Conservation (phyloP, 163 green algal genomes). For the Scenedesmus sp. region DNA sequence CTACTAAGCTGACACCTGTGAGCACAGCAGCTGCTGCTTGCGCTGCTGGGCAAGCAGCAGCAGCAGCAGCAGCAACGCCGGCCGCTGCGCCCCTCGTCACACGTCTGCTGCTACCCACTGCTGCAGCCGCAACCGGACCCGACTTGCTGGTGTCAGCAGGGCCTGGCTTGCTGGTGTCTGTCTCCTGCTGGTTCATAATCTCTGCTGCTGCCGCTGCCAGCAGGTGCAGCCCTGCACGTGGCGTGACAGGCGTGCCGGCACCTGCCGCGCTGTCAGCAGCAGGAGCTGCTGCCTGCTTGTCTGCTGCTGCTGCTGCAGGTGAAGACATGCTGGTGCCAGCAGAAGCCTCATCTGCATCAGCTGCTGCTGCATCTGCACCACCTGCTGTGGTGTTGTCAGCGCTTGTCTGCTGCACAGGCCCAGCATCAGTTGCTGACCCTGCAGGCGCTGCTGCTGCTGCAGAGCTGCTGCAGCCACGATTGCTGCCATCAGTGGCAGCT, state of each 20-base stretch:
- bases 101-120: not conserved
- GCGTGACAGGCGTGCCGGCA: not conserved
- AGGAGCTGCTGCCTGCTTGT: not conserved
- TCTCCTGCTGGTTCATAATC: not conserved
- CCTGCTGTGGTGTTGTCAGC: not conserved
- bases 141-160: not conserved
- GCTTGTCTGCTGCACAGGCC: not conserved
- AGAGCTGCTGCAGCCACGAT: not conserved
- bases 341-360: not conserved
- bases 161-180: not conserved
- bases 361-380: not conserved
- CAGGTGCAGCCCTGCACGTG: constrained; percentile 9
- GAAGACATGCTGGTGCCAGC: not conserved
- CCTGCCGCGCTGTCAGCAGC: not conserved
- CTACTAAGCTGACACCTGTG: not conserved
- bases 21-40: not conserved
- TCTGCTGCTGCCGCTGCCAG: not conserved
- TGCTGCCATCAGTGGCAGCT: not conserved
- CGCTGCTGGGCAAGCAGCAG: not conserved
- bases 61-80: not conserved
- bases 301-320: not conserved
- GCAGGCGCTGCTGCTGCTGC: not conserved
- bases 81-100: not conserved
- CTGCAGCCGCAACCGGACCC: not conserved
- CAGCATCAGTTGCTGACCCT: not conserved